Conservation (phyloP, 352 stramenopile genomes). For the Phytopythium kandeliae region DNA sequence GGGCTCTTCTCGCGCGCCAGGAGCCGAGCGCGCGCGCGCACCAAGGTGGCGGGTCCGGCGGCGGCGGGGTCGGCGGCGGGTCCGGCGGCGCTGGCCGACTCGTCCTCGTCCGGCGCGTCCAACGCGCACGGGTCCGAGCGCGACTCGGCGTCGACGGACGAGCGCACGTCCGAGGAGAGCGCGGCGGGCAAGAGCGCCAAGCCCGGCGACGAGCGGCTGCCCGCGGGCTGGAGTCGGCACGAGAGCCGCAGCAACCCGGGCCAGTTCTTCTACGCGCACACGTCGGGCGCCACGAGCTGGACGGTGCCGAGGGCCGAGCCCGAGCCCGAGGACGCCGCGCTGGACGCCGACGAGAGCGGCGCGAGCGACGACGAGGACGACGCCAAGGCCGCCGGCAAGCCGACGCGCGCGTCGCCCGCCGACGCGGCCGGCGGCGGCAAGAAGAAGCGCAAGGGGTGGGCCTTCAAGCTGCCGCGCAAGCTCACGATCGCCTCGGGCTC, state of each 20-base stretch:
- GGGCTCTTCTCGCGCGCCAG: slow-evolving; percentile 45
- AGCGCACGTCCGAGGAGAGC: slow-evolving; percentile 19
- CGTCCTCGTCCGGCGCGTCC: slow-evolving; percentile 10
- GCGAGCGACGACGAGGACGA: slow-evolving; percentile 23
- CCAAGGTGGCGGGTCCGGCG: too few species aligned
- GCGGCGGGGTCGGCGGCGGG: too few species aligned
- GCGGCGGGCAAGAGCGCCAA: slow-evolving; percentile 4
- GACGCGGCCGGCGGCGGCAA: too few species aligned
- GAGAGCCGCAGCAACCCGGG: slow-evolving; percentile 60
- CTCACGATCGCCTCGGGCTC: slow-evolving; percentile 22
- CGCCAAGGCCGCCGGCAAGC: slow-evolving; percentile 19
- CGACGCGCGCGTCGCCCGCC: too few species aligned
- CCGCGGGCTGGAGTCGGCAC: slow-evolving; percentile 51
- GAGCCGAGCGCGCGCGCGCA: slow-evolving; percentile 16
- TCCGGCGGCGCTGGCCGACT: slow-evolving; percentile 6
- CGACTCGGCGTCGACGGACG: slow-evolving; percentile 37
- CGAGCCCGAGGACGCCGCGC: slow-evolving; percentile 17
- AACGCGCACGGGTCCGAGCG: slow-evolving; percentile 32
- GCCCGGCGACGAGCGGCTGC: slow-evolving; percentile 14
- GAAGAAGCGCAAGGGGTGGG: slow-evolving; percentile 35
- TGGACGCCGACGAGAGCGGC: slow-evolving; percentile 14
- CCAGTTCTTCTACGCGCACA: slow-evolving; percentile 63
- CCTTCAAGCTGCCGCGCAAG: slow-evolving; percentile 34
- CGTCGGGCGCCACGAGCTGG: slow-evolving; percentile 60
- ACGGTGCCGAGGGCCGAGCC: slow-evolving; percentile 30